phyloP scores from a whole-genome alignment of 306 rosid species.

The Ormosia semicastrata region DNA sequence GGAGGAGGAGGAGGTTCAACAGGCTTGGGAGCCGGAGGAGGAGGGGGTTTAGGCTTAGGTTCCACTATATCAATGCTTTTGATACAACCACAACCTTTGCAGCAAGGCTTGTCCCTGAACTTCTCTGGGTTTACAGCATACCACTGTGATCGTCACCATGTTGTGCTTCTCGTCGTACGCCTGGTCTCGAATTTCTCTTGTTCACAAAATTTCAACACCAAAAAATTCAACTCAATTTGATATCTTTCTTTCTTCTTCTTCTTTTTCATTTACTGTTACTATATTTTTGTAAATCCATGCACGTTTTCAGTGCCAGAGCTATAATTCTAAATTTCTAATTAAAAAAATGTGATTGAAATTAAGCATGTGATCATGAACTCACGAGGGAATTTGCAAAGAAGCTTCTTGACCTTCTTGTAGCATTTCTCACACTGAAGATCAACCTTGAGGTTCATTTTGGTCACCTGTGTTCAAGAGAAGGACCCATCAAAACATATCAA shows the following conservation, averaged over 20 bases:
- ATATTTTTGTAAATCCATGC: neutral
- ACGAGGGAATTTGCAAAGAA: conserved; percentile 83
- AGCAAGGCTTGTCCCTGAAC: conserved; percentile 53
- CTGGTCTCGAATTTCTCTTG: conserved; percentile 87
- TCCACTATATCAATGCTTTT: conserved; percentile 64
- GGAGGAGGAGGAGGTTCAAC: neutral
- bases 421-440: conserved; percentile 70
- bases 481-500: neutral
- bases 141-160: conserved; percentile 60
- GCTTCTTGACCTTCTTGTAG: conserved; percentile 71
- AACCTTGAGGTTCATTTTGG: conserved; percentile 63
- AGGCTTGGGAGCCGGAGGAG: neutral
- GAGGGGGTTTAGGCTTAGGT: conserved; percentile 32
- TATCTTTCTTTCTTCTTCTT: neutral
- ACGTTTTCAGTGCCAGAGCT: neutral
- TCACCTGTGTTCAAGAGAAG: conserved; percentile 33
- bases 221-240: conserved; percentile 35
- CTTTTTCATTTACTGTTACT: neutral
- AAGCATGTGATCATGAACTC: conserved; percentile 28
- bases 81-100: conserved; percentile 54
- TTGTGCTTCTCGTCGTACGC: conserved; percentile 60
- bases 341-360: neutral
- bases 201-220: conserved; percentile 38
- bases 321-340: neutral
- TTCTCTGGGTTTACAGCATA: conserved; percentile 72